Evolutionary conservation across 495 filamentous ascomycete species (phyloP).

Genomic region (Staphylotrichum tortipilum): DNA sequence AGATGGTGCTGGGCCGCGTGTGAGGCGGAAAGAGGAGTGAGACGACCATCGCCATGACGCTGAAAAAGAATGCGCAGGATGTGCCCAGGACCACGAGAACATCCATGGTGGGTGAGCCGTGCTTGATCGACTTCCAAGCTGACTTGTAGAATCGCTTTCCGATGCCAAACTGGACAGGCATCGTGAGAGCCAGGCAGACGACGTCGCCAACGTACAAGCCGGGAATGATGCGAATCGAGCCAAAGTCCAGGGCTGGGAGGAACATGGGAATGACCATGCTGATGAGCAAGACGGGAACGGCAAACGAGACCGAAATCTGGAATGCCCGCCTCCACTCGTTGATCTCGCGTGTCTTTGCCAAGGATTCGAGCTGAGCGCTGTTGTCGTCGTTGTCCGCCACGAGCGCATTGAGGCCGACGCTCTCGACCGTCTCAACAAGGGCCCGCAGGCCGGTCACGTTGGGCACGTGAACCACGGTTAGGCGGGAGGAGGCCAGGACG

Average conservation of each 20-base stretch:
- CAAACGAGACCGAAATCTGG: constrained; percentile 64
- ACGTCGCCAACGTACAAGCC: constrained; percentile 86
- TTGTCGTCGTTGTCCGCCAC: constrained; percentile 89
- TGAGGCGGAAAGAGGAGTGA: constrained; percentile 64
- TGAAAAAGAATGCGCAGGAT: constrained; percentile 97
- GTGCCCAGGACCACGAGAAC: constrained; percentile 91
- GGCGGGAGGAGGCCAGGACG: constrained; percentile 56
- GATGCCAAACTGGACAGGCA: constrained; percentile 94
- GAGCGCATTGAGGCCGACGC: constrained; percentile 74
- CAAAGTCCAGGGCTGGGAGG: constrained; percentile 63
- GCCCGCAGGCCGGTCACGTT: constrained; percentile 65
- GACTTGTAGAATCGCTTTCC: constrained; percentile 86
- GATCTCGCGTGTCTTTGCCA: constrained; percentile 94
- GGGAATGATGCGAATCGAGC: constrained; percentile 51
- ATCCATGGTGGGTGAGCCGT: constrained; percentile 93
- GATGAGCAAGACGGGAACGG: constrained; percentile 83
- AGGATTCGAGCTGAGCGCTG: constrained; percentile 90
- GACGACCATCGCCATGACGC: constrained; percentile 77
- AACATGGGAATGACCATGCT: constrained; percentile 86
- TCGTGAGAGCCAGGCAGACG: constrained; percentile 70
- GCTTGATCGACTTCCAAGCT: constrained; percentile 82
- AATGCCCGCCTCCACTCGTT: constrained; percentile 84
- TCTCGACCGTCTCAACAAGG: constrained; percentile 76
- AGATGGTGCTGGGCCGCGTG: constrained; percentile 72
- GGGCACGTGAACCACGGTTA: constrained; percentile 62